Evolutionary conservation across 768 basidiomycete species (phyloP).

Genomic region (Auriscalpium vulgare): DNA sequence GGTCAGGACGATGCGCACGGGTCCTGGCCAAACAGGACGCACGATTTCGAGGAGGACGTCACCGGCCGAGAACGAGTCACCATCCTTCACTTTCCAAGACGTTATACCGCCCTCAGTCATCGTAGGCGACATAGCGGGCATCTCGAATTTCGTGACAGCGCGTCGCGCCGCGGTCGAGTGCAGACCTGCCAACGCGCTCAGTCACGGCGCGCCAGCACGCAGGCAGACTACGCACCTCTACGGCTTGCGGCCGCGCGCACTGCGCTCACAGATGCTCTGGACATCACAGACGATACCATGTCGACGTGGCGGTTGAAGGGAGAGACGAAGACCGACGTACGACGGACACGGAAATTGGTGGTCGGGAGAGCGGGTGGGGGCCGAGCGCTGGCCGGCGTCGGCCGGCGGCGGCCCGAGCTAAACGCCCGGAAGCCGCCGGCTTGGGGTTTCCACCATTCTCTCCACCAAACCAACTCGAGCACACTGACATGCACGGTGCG

Average conservation of each 20-base stretch:
- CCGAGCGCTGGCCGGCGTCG: background rate
- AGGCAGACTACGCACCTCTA: constrained; percentile 11
- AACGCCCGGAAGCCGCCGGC: background rate
- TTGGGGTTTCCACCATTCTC: too few relatives aligned
- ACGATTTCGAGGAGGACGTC: constrained; percentile 90
- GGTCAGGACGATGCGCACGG: background rate
- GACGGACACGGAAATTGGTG: constrained; percentile 1
- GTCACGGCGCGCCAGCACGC: background rate
- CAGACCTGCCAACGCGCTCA: constrained; percentile 32
- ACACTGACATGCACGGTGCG: too few relatives aligned
- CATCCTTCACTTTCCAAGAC: constrained; percentile 84
- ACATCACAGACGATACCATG: background rate
- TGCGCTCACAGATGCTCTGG: constrained; percentile 8
- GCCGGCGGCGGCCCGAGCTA: background rate
- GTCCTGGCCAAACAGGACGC: constrained; percentile 21
- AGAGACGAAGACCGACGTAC: background rate
- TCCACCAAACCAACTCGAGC: too few relatives aligned
- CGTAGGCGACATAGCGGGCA: constrained; percentile 97
- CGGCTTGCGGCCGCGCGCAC: constrained; percentile 9
- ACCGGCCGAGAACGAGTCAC: constrained; percentile 70
- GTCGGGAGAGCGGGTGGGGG: background rate
- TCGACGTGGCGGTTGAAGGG: background rate
- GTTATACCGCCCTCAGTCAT: constrained; percentile 94
- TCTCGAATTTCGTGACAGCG: constrained; percentile 70
- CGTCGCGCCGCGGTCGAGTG: constrained; percentile 42